phyloP scores from a whole-genome alignment of 73 alveolate species.

The Blepharisma japonicum region DNA sequence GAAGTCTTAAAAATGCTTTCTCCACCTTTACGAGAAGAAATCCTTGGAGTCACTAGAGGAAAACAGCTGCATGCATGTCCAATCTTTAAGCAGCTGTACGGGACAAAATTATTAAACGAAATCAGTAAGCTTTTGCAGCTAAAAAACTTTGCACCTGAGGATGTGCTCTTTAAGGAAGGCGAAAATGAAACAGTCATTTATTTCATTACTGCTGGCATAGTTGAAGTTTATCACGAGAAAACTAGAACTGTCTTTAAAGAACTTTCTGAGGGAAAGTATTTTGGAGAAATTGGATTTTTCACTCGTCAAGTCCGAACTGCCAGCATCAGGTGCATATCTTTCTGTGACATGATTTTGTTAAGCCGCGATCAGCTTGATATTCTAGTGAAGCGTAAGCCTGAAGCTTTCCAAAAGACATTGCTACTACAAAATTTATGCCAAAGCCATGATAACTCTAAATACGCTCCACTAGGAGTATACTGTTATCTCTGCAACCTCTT shows the following conservation, averaged over 20 bases:
- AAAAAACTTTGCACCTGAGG: constrained; percentile 10
- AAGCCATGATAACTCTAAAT: too few relatives aligned
- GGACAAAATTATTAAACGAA: constrained; percentile 41
- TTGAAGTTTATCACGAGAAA: constrained; percentile 7
- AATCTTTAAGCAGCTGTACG: constrained; percentile 47
- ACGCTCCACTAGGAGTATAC: neutral
- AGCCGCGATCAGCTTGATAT: neutral
- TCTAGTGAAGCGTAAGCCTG: neutral
- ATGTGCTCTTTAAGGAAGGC: constrained; percentile 28
- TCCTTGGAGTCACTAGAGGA: constrained; percentile 56
- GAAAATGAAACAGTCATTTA: constrained; percentile 7
- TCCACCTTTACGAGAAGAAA: constrained; percentile 57
- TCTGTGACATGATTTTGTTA: neutral
- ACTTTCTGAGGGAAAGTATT: neutral
- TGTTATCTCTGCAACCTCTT: constrained; percentile 13
- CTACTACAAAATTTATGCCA: neutral
- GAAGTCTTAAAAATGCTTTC: constrained; percentile 64
- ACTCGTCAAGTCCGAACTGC: constrained; percentile 13
- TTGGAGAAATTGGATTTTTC: constrained; percentile 29
- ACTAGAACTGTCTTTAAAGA: constrained; percentile 17
- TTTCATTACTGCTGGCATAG: constrained; percentile 1
- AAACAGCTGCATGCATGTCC: constrained; percentile 54
- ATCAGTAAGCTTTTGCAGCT: constrained; percentile 9
- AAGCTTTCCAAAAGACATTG: neutral
- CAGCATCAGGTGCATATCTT: neutral